phyloP scores from a whole-genome alignment of 352 stramenopile genomes.

The Pythium rhizo-oryzae region DNA sequence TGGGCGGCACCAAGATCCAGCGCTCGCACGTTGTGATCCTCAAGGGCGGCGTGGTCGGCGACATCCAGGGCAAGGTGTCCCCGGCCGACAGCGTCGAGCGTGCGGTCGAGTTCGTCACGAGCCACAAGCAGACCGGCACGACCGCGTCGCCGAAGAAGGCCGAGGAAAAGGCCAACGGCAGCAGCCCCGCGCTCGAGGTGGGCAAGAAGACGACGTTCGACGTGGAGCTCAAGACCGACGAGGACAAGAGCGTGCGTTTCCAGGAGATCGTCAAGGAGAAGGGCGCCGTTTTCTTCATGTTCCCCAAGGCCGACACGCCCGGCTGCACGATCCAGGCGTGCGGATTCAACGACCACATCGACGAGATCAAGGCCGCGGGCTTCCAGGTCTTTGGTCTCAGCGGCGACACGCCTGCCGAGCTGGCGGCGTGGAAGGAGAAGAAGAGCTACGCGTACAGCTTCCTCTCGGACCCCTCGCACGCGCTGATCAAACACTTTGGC shows the following conservation, averaged over 20 bases:
- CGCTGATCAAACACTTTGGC: conserved; percentile 79
- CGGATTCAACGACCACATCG: conserved; percentile 84
- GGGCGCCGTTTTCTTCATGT: conserved; percentile 90
- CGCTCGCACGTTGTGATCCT: conserved; percentile 86
- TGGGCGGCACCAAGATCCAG: conserved; percentile 77
- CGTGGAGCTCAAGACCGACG: conserved; percentile 70
- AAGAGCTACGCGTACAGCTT: conserved; percentile 83
- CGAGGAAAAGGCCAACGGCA: conserved; percentile 9
- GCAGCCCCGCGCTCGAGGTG: conserved; percentile 36
- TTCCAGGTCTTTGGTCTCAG: conserved; percentile 87
- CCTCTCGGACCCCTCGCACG: conserved; percentile 79
- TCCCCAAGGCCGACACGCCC: conserved; percentile 83
- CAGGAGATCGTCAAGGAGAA: conserved; percentile 76
- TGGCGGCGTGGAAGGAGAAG: conserved; percentile 79
- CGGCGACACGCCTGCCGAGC: conserved; percentile 62
- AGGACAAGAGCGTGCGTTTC: conserved; percentile 55
- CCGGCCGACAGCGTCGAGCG: conserved; percentile 75
- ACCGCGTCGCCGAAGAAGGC: neutral
- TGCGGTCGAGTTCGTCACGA: conserved; percentile 74
- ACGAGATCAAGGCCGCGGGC: conserved; percentile 69
- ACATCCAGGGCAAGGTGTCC: conserved; percentile 80
- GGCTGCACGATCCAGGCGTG: conserved; percentile 85
- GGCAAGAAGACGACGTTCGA: conserved; percentile 58
- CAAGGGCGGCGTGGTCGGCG: conserved; percentile 75
- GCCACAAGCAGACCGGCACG: conserved; percentile 33